Evolutionary conservation across 768 basidiomycete species (phyloP).

Genomic region (Russula griseocarnosa): DNA sequence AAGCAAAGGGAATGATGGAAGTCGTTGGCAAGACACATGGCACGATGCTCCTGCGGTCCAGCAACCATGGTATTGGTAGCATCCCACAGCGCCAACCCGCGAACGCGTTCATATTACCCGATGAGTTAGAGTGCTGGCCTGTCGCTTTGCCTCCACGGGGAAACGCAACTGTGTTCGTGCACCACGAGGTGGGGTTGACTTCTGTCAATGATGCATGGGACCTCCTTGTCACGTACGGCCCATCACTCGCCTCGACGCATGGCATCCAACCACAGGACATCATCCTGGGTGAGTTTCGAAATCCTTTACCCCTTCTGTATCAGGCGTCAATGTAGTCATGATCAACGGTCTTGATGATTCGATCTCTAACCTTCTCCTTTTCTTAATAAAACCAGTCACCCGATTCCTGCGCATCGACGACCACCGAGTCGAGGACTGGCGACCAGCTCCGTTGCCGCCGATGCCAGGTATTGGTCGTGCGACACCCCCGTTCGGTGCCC

Average conservation of each 20-base stretch:
- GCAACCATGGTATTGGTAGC: not conserved
- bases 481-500: not conserved
- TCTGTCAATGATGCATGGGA: constrained; percentile 26
- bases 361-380: not conserved
- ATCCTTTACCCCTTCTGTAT: not conserved
- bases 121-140: constrained; percentile 25
- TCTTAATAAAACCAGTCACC: constrained; percentile 18
- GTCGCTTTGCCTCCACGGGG: constrained; percentile 19
- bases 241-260: constrained; percentile 19
- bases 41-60: constrained; percentile 16
- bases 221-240: constrained; percentile 14
- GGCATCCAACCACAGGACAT: constrained; percentile 21
- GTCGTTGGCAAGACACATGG: constrained; percentile 18
- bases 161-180: constrained; percentile 18
- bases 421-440: constrained; percentile 23
- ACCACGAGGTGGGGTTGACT: constrained; percentile 13
- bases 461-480: not conserved
- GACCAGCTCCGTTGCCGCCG: constrained; percentile 3
- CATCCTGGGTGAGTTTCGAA: constrained; percentile 13
- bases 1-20: not conserved
- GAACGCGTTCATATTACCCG: constrained; percentile 14
- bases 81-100: constrained; percentile 20
- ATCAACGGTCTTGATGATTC: not conserved
- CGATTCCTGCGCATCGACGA: constrained; percentile 18
- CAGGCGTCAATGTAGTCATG: not conserved